Evolutionary conservation across 768 basidiomycete genomes (phyloP), one percentile per base, ranked within the genome.

Genomic region (Lepiota brunneoincarnata): DNA sequence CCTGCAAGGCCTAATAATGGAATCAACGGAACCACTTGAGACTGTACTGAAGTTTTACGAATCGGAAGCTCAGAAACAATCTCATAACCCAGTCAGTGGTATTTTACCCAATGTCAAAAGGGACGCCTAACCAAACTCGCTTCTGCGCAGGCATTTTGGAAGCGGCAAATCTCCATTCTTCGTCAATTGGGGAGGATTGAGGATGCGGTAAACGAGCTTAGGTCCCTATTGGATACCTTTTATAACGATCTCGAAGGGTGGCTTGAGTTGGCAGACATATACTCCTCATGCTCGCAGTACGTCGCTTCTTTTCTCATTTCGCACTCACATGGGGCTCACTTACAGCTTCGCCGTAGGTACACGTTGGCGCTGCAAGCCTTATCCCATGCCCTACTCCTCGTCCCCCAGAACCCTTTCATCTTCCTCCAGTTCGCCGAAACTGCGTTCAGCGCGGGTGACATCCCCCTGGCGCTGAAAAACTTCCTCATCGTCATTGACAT

Each of bases 201-300:
- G 47, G 76, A 76, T 45, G 86, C 89, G 0, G 83, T 89, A 1
- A 78, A 84, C 9, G 84, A 93, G 62, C 76, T 96, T 2, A 80
- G 81, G 12, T 73, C 77, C 39, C 85, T 87, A 60, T 78, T 93
- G 17, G 93, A 97, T 62, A 91, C 87, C 0, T 89, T 93, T 65
- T 97, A 96, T 66, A 83, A 84, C 18, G 94, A 97, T 59, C 74
- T 87, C 12, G 91, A 94, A 59, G 92, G 82, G 10, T 96, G 94
- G 93, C 70, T 90, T 15, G 88, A 94, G 65, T 81, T 97, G 20
- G 85, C 90, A 0, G 87, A 90, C 62, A 80, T 91, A 3, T 92
- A 96, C 60, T 74, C 84, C 4, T 76, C 81, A 10, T 84, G 86
- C 60, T 82, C 83, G 59, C 86, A 89, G 91, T 93, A 58, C 49